These are phyloP conservation scores for Teratosphaeria epicoccoides DNA, from an alignment of 2,329 filamentous ascomycete species.

Conservation along the genomic window DNA sequence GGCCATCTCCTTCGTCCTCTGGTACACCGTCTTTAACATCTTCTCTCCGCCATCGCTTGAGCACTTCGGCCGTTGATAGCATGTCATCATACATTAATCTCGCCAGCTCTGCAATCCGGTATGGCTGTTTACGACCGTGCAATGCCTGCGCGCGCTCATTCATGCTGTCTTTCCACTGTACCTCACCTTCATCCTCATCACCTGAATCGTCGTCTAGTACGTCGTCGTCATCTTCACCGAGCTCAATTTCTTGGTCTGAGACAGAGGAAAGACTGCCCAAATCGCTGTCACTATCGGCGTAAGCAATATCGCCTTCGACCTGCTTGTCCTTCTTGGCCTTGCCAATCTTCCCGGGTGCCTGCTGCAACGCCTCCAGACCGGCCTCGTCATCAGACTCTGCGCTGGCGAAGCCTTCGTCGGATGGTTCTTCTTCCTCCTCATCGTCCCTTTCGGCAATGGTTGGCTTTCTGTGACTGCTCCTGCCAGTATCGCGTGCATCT, in stretches of 20 bases:
- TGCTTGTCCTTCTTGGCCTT: constrained; percentile 37
- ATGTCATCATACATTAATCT: constrained; percentile 80
- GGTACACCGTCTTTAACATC: constrained; percentile 45
- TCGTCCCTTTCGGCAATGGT: constrained; percentile 40
- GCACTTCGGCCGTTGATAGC: constrained; percentile 62
- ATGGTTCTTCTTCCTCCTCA: constrained; percentile 41
- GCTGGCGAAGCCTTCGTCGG: constrained; percentile 38
- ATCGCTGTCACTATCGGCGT: constrained; percentile 95
- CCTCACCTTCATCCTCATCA: constrained; percentile 59
- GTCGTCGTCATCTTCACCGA: constrained; percentile 32
- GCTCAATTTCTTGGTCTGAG: constrained; percentile 46
- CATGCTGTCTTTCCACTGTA: constrained; percentile 85
- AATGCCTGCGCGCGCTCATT: constrained; percentile 60
- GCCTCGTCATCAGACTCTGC: constrained; percentile 48
- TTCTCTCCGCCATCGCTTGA: constrained; percentile 70
- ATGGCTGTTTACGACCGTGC: constrained; percentile 60
- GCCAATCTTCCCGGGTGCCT: constrained; percentile 40
- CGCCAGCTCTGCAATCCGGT: constrained; percentile 71
- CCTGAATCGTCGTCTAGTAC: constrained; percentile 52
- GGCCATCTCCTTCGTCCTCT: constrained; percentile 51
- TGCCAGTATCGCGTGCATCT: constrained; percentile 28
- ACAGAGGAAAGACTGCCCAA: constrained; percentile 70
- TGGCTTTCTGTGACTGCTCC: constrained; percentile 37
- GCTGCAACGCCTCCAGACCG: constrained; percentile 24
- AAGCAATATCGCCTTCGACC: constrained; percentile 64